Conservation (phyloP, 2,329 filamentous ascomycete genomes). For the Pseudogymnoascus sp. region DNA sequence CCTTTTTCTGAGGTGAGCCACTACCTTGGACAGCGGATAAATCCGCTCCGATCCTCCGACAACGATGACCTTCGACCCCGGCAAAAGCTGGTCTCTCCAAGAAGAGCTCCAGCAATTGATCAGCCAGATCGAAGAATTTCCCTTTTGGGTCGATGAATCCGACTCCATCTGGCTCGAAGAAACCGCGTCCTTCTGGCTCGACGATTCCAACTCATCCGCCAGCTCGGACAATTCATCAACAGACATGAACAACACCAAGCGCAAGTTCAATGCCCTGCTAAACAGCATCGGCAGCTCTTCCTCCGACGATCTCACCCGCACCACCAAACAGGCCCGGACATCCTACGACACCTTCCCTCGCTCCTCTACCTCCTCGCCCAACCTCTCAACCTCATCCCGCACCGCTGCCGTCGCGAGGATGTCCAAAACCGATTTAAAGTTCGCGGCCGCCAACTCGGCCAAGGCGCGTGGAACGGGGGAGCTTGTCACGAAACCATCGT, state of each 20-base stretch:
- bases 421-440: background rate
- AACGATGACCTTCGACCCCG: background rate
- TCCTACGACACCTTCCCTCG: slow-evolving; percentile 31
- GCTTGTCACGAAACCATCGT: background rate
- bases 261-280: slow-evolving; percentile 71
- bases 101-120: slow-evolving; percentile 4
- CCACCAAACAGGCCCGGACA: slow-evolving; percentile 27
- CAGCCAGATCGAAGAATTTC: background rate
- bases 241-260: slow-evolving; percentile 66
- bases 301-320: slow-evolving; percentile 26
- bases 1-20: background rate
- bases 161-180: background rate
- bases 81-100: slow-evolving; percentile 5
- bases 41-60: background rate
- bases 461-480: background rate
- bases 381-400: slow-evolving; percentile 21
- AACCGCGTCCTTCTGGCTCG: background rate
- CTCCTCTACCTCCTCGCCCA: slow-evolving; percentile 31
- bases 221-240: background rate
- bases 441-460: slow-evolving; percentile 4
- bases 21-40: background rate
- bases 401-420: slow-evolving; percentile 1
- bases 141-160: background rate
- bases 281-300: slow-evolving; percentile 51
- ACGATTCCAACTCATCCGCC: background rate